Conservation (phyloP, 148 eudicot genomes). For the Limonium bicolor region DNA sequence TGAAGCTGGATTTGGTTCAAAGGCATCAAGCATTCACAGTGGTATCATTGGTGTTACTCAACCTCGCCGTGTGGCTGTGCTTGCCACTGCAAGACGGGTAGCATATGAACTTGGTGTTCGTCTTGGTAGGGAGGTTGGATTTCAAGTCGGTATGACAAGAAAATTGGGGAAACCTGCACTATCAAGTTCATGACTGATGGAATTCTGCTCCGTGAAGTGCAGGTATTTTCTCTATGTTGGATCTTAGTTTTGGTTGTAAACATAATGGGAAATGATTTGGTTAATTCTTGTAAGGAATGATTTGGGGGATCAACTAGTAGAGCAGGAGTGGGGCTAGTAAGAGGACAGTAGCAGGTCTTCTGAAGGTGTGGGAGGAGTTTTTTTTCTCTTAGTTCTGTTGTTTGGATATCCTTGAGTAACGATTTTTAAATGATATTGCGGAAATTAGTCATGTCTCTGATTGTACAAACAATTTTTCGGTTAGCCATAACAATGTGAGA, state of each 20-base stretch:
- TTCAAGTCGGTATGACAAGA: constrained; percentile 88
- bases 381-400: too few species aligned
- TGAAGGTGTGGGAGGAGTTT: too few species aligned
- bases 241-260: too few species aligned
- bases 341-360: neutral
- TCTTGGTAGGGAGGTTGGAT: constrained; percentile 85
- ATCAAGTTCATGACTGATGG: constrained; percentile 99
- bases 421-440: too few species aligned
- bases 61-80: constrained; percentile 94
- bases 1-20: constrained; percentile 92
- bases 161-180: constrained; percentile 51
- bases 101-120: constrained; percentile 75
- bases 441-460: too few species aligned
- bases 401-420: too few species aligned
- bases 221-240: constrained; percentile 32
- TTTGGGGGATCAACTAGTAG: too few species aligned
- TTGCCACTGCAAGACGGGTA: constrained; percentile 90
- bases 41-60: constrained; percentile 94
- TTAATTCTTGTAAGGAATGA: too few species aligned
- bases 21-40: constrained; percentile 19
- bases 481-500: too few species aligned
- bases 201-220: constrained; percentile 85
- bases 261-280: too few species aligned
- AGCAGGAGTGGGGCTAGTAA: neutral
- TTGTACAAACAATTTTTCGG: too few species aligned